Percentiles rank a stretch among this genome's conserved stretches.
Evolutionary conservation across 805 yeast genomes (phyloP).

Genomic region (Wickerhamomyces silvicola): DNA sequence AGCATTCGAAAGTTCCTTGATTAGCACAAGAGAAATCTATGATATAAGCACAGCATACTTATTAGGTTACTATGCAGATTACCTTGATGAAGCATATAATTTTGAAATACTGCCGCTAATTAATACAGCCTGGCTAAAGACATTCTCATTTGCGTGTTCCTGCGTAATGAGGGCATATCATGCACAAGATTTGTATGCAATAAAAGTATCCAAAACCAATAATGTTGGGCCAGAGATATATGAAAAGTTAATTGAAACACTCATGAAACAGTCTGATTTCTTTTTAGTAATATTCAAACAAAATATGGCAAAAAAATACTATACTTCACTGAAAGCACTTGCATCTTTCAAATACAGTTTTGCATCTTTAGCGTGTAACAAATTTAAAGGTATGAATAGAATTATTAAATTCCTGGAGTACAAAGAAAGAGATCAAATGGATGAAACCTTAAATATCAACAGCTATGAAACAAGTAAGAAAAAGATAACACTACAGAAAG

Average conservation of each 20-base stretch:
- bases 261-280: constrained; percentile 2
- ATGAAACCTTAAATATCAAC: constrained; percentile 1
- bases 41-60: constrained; percentile 10
- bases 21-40: background rate
- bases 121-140: constrained; percentile 4
- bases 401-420: constrained; percentile 14
- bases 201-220: constrained; percentile 2
- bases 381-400: constrained; percentile 12
- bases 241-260: constrained; percentile 2
- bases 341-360: constrained; percentile 7
- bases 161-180: constrained; percentile 10
- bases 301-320: constrained; percentile 11
- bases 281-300: constrained; percentile 5
- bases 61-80: constrained; percentile 6
- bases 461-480: constrained; percentile 6
- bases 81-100: constrained; percentile 3
- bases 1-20: constrained; percentile 2
- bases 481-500: constrained; percentile 7
- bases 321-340: constrained; percentile 6
- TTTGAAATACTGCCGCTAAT: constrained; percentile 12
- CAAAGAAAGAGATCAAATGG: constrained; percentile 5
- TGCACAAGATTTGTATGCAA: constrained; percentile 9
- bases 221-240: constrained; percentile 1
- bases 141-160: constrained; percentile 1
- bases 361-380: constrained; percentile 5